Evolutionary conservation across 164 flowering plant genomes (phyloP), one percentile per base, ranked within the genome.

Genomic region (Protea cynaroides): DNA sequence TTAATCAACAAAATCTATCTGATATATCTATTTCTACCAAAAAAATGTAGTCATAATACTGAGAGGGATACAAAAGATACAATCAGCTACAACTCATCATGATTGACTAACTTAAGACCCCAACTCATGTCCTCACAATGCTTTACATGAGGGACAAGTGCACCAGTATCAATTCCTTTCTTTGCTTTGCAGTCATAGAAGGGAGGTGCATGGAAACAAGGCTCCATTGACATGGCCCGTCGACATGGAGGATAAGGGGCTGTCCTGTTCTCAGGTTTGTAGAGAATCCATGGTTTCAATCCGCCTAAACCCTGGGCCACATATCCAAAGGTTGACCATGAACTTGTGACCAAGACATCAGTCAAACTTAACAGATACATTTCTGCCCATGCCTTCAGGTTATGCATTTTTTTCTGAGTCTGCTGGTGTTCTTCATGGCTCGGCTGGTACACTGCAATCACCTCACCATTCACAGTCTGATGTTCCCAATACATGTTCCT

Each of bases 161-260:
- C 56, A 56, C 91, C 92, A 0, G 96, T 86, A 44, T 90, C 96
- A 4, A 71, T 68, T 8, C 88, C 89, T 18, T 7, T 72, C 65
- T 80, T 85, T n/a, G 83, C 83, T 71, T 83, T 82, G 73, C 98
- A 92, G 62, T 90, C 96, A 65, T 85, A 88, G 58, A 80, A 85
- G 3, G 98, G 98, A 68, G 98, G 91, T 14, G 91, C 85, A 72
- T 92, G 96, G 75, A 88, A 90, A 71, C 98, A 92, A 62, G 98
- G 98, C 68, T 92, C 98, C 79, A 86, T 82, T 18, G 96, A 90
- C 84, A 84, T 76, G 71, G 81, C 96, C 23, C 84, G 80, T 0
- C 65, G 69, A 64, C 96, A 92, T 19, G 96, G 85, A 18, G 95
- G 98, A 77, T 86, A 73, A 0, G 91, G 89, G 15, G 78, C 77